Base-by-base conservation (phyloP, 2,329 filamentous ascomycete genomes). In the Cytospora chrysosperma region DNA sequence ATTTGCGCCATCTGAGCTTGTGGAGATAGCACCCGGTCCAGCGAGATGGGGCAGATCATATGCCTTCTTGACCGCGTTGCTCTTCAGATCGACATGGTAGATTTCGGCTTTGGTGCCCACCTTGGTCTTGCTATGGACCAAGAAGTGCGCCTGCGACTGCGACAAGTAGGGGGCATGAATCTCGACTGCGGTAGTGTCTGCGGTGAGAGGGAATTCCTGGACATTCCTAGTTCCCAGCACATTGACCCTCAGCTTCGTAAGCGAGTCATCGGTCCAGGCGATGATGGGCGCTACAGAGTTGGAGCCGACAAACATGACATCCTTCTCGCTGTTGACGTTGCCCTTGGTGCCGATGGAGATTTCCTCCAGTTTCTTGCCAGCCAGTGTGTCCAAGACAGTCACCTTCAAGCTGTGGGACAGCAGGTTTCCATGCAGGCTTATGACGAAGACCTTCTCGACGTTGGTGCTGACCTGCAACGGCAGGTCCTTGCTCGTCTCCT, bases 51-150 rank as follows among this genome's bases (percentile, higher is more conserved):
- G 91, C 15, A 98, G 81, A 30, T 89, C 86, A 73, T 97, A 97
- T 0, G 89, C 89, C 74, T 91, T 92, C n/a, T 82, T 83, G 30
- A 94, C 83, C 21, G 82, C 84, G 60, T 82, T 85, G 64, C 82
- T 88, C 76, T 88, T 88, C 58, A 91, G 75, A 69, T 96, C 85
- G 64, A 96, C 84, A 70, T 96, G 92, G 72, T 89, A 97, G 32
- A 98, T 89, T 66, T 96, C 90, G 3, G 90, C 94, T 80, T 90
- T 92, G 72, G 93, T 91, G 21, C 87, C 87, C 3, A 79, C 79
- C 40, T 81, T 81, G 0, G 91, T 91, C 69, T 88, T 83, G 69
- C 87, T 92, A 69, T 97, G 91, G 6, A 97, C 90, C 34, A 97
- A 79, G 78, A 97, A 96, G 77, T 96, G 92, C 43, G 92, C 82